Evolutionary conservation across 2,329 filamentous ascomycete genomes (phyloP).

Genomic region (Sclerotinia trifoliorum): DNA sequence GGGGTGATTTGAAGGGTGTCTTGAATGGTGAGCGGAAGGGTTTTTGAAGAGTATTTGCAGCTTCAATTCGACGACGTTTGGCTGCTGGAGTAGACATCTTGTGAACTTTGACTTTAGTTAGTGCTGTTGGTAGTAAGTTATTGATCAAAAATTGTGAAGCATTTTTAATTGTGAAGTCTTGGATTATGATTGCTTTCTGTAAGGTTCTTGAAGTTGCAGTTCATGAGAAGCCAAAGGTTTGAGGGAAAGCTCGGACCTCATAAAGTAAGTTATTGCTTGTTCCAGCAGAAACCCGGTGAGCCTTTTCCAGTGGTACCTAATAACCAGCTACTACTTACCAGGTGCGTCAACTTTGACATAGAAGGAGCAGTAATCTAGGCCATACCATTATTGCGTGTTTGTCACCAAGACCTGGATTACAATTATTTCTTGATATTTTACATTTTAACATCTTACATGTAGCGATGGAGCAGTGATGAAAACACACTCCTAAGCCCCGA

Average conservation of each 20-base stretch:
- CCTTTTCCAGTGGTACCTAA: neutral
- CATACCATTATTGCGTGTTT: neutral
- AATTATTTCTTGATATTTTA: neutral
- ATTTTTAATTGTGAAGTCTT: slow-evolving; percentile 18
- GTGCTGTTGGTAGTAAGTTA: slow-evolving; percentile 34
- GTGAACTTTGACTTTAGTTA: slow-evolving; percentile 27
- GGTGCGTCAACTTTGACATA: too few relatives aligned
- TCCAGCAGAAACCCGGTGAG: neutral
- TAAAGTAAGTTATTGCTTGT: too few relatives aligned
- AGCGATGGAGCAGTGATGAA: slow-evolving; percentile 14
- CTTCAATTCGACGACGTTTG: slow-evolving; percentile 64
- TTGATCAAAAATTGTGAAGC: slow-evolving; percentile 31
- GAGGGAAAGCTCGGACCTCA: neutral
- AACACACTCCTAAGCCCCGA: neutral
- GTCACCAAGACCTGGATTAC: neutral
- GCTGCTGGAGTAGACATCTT: slow-evolving; percentile 51
- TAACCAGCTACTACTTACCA: neutral
- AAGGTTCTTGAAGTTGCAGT: neutral
- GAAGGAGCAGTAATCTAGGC: neutral
- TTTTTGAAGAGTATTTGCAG: slow-evolving; percentile 60
- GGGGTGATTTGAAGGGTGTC: slow-evolving; percentile 41
- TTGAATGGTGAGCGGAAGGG: slow-evolving; percentile 72
- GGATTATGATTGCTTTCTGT: neutral
- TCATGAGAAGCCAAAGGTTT: neutral
- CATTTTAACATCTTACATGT: neutral